Evolutionary conservation across 2,329 filamentous ascomycete genomes (phyloP), one percentile per base, ranked within the genome.

Genomic region (Trichoderma polysporum): DNA sequence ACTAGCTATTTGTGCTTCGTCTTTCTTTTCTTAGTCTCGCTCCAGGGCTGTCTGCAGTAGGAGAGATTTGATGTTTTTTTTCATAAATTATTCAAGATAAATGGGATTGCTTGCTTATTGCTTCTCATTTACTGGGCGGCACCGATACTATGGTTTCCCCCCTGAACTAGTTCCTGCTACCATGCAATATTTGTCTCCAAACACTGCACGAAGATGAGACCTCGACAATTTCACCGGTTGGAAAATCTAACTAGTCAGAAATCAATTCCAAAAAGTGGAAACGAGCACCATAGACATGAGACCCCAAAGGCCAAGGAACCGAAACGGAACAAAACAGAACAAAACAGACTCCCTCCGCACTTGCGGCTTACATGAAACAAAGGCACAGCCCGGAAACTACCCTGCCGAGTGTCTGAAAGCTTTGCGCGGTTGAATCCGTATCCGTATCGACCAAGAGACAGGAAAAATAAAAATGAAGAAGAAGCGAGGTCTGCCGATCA

Each of bases 241-340:
- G n/a, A 4, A 5, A 17, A 45, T 45, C 1, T 19, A 17, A 45
- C 12, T 19, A 45, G 12, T 45, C 10, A 37, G 10, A 49, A 47
- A 60, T 6, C 13, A 60, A 8, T 7, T 25, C 13, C 41, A 33
- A 29, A 31, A 15, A 50, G 31, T 33, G 35, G 58, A 61, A 50
- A 61, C 58, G 25, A 33, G 57, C 57, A 60, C 13, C 41, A 29
- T n/a, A 7, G 29, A 15, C 31, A 22, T 45, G 41, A 45, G 41
- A 45, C 41, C 45, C 47, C 45, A 27, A 47, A 45, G 41, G 22
- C 22, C 25, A 47, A n/a, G 27, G 27, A 25, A 31, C 47, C 49
- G 59, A 52, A 62, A 62, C 59, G 35, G 47, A 62, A 62, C 59
- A 17, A 15, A 50, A 50, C 47, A 29, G 25, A 31, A 39, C 25